Conservation (phyloP, 164 flowering plant species). For the Nymphaea colorata region DNA sequence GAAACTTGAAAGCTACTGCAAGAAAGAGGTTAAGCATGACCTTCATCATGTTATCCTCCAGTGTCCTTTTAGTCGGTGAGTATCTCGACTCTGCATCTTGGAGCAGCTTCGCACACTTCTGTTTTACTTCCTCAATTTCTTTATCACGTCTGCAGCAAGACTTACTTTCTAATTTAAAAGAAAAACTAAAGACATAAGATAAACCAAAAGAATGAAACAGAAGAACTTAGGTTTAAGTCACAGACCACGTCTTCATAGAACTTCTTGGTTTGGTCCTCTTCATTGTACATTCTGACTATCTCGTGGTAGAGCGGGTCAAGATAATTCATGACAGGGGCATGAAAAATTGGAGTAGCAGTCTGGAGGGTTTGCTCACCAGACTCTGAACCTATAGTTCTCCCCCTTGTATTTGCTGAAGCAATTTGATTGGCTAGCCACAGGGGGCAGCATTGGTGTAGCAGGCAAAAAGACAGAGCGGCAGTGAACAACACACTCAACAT, state of each 20-base stretch:
- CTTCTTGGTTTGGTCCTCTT: conserved; percentile 26
- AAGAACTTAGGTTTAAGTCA: conserved; percentile 3
- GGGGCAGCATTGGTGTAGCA: conserved; percentile 1
- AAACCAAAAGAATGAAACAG: background rate
- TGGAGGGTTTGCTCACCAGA: conserved; percentile 10
- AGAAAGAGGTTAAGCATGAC: conserved; percentile 39
- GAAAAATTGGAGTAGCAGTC: conserved; percentile 9
- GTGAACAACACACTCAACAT: background rate
- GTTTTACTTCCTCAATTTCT: conserved; percentile 55
- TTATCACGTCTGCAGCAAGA: conserved; percentile 49
- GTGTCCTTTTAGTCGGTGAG: conserved; percentile 17
- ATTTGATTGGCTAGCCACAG: background rate
- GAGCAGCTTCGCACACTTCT: conserved; percentile 34
- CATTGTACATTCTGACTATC: conserved; percentile 34
- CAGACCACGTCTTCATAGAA: conserved; percentile 48
- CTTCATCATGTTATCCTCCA: conserved; percentile 28
- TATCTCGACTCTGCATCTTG: conserved; percentile 39
- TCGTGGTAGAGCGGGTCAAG: conserved; percentile 57
- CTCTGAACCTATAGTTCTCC: conserved; percentile 4
- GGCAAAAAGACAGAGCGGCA: conserved; percentile 1
- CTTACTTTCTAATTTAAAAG: conserved; percentile 31
- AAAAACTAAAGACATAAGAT: background rate
- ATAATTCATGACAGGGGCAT: conserved; percentile 6
- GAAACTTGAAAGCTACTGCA: conserved; percentile 49
- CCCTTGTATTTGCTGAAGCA: conserved; percentile 4